A percentile compares a stretch with the other conserved stretches of the same genome.
These are phyloP conservation scores for Aspergillus sp. DNA, from an alignment of 2,329 filamentous ascomycete species.

Conservation along the genomic window DNA sequence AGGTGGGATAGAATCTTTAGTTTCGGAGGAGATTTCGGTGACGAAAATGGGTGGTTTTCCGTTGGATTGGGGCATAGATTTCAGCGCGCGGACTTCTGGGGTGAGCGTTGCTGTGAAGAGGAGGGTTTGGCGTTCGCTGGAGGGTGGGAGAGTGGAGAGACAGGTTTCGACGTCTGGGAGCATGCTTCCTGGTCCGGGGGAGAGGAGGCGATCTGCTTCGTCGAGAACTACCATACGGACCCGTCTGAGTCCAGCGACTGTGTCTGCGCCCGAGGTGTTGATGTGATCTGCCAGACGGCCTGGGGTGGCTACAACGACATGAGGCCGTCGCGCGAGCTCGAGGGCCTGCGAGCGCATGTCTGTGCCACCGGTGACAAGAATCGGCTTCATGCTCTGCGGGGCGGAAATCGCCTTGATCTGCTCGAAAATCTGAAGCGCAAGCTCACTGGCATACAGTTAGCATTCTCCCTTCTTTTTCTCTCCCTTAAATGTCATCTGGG, in stretches of 20 bases:
- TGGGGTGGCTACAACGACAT: conserved; percentile 92
- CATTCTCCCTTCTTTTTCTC: not conserved
- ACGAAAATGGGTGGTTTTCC: conserved; percentile 78
- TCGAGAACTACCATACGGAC: conserved; percentile 88
- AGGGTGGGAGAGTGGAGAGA: conserved; percentile 74
- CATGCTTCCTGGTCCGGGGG: conserved; percentile 77
- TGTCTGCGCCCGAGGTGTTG: conserved; percentile 85
- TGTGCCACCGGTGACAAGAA: conserved; percentile 86
- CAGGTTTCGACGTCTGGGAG: conserved; percentile 91
- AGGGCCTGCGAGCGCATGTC: conserved; percentile 93
- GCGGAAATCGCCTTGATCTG: conserved; percentile 92
- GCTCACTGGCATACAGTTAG: conserved; percentile 59
- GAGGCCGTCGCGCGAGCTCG: conserved; percentile 75
- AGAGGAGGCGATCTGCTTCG: conserved; percentile 87
- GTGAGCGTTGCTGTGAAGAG: conserved; percentile 97
- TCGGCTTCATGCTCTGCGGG: conserved; percentile 79
- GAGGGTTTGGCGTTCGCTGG: conserved; percentile 80
- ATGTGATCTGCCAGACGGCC: conserved; percentile 93
- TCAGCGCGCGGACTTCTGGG: conserved; percentile 82
- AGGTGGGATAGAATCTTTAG: conserved; percentile 72
- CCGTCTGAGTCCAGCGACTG: conserved; percentile 74
- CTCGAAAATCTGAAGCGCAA: conserved; percentile 94
- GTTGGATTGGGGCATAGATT: conserved; percentile 68
- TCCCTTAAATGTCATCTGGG: not conserved
- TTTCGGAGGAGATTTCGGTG: conserved; percentile 74